Evolutionary conservation across 306 rosid species (phyloP), one percentile per base, ranked within the genome.

Genomic region (Pyrus betulifolia): DNA sequence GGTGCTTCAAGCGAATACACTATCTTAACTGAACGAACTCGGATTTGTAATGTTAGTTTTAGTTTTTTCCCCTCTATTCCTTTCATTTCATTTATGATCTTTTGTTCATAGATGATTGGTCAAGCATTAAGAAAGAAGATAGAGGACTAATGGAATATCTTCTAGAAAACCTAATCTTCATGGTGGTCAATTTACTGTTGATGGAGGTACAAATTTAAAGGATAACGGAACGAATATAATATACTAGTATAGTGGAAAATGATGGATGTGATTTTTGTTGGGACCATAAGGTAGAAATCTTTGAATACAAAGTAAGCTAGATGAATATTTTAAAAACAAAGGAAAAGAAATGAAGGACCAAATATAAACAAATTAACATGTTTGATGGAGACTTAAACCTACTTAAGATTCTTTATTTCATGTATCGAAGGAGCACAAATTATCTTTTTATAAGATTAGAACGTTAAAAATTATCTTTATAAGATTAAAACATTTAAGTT

Each of bases 111-210:
- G 61, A 18, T 2, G 44, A 17, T 38, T 60, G 25, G 11, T 27
- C 7, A 38, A n/a, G 5, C 4, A 69, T 15, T 4, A 30, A 11
- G 57, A 1, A 71, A 54, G 12, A 11, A 14, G 45, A 42, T 3
- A 0, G 4, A 23, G 17, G 33, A 18, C 3, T 23, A 17, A 27
- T 59, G 18, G 57, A 60, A 25, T 25, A 1, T 59, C 42, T 59
- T 57, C 12, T n/a, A 66, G 19, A 66, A 52, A 38, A 61, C 11
- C 21, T 21, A 31, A 60, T 12, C 52, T 61, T 35, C 35, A 17
- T 19, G 35, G 13, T 2, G 46, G 77, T 78, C 81, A 78, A 70
- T 31, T 63, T 59, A 58, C 62, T 44, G 74, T 70, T n/a, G 60
- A 38, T n/a, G 35, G 30, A 57, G 33, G 33, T 30, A 3, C 4